These are phyloP conservation scores for Aureobasidium uvarum DNA, from an alignment of 2,329 filamentous ascomycete species.

Conservation along the genomic window DNA sequence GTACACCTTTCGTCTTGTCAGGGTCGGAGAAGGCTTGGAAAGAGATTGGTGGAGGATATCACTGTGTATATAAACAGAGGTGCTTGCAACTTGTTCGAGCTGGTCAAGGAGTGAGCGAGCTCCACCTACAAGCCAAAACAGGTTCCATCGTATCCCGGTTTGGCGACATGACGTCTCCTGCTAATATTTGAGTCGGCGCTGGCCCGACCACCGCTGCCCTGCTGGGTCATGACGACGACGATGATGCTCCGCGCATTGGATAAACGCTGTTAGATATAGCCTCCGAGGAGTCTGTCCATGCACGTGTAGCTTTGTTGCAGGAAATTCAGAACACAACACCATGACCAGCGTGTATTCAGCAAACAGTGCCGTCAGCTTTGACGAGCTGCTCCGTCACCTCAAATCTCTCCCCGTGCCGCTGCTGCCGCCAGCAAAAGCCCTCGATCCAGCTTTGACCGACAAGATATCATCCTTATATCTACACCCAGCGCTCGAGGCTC, in stretches of 20 bases:
- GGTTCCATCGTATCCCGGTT: conserved; percentile 17
- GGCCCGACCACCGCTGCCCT: neutral
- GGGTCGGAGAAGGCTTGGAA: conserved; percentile 10
- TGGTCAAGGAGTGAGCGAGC: neutral
- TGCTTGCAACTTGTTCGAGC: neutral
- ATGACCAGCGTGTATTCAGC: conserved; percentile 25
- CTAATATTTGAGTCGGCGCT: neutral
- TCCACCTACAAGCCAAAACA: conserved; percentile 8
- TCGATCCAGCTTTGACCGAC: conserved; percentile 33
- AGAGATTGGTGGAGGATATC: neutral
- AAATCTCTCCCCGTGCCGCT: conserved; percentile 35
- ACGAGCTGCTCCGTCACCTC: conserved; percentile 35
- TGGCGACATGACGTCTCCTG: conserved; percentile 18
- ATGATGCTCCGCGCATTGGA: conserved; percentile 5
- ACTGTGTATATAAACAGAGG: conserved; percentile 19
- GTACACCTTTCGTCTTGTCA: neutral
- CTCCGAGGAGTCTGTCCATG: conserved; percentile 3
- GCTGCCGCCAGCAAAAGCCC: conserved; percentile 33
- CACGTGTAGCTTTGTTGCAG: conserved; percentile 8
- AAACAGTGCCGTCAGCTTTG: conserved; percentile 32
- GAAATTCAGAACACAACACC: neutral
- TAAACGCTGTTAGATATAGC: conserved; percentile 4
- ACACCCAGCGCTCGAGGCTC: conserved; percentile 46
- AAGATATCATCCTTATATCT: conserved; percentile 36
- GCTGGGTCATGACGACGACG: conserved; percentile 19